phyloP scores from a whole-genome alignment of 352 stramenopile species.

The Phytophthora pinifolia region DNA sequence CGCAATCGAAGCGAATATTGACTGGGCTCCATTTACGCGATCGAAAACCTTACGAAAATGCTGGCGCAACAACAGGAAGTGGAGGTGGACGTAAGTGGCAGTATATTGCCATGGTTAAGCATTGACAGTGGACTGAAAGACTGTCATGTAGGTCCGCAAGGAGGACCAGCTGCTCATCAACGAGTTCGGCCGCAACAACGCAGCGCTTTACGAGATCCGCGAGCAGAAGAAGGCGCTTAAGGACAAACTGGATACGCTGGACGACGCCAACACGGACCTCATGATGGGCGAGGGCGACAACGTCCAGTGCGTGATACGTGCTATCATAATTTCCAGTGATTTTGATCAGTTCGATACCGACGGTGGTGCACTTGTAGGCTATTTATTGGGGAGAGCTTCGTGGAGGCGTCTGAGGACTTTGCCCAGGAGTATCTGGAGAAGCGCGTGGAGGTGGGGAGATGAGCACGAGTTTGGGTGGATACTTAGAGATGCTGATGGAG shows the following conservation, averaged over 20 bases:
- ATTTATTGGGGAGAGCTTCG: slow-evolving; percentile 96
- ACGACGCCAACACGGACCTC: slow-evolving; percentile 97
- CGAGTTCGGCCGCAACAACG: slow-evolving; percentile 97
- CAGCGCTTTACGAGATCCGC: slow-evolving; percentile 90
- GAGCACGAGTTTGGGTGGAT: too few species aligned
- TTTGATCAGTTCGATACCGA: background rate
- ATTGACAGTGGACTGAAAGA: background rate
- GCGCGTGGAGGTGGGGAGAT: slow-evolving; percentile 67
- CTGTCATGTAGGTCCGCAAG: slow-evolving; percentile 84
- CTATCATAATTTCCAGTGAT: too few species aligned
- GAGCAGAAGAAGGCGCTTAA: slow-evolving; percentile 91
- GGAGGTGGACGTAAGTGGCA: slow-evolving; percentile 68
- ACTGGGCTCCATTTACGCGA: slow-evolving; percentile 10
- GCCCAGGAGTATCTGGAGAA: slow-evolving; percentile 94
- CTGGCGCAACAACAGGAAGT: slow-evolving; percentile 82
- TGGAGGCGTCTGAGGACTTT: slow-evolving; percentile 93
- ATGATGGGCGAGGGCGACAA: slow-evolving; percentile 94
- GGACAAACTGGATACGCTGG: slow-evolving; percentile 95
- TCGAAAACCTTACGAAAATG: slow-evolving; percentile 35
- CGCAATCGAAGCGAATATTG: slow-evolving; percentile 15
- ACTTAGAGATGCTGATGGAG: background rate
- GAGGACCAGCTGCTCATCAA: slow-evolving; percentile 98
- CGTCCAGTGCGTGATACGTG: slow-evolving; percentile 50
- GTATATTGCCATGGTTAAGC: background rate
- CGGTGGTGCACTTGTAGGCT: slow-evolving; percentile 43